Percentiles rank a stretch among this genome's conserved stretches.
These are phyloP conservation scores for Suhomyces sp. DNA, from an alignment of 805 yeast species.

Conservation along the genomic window DNA sequence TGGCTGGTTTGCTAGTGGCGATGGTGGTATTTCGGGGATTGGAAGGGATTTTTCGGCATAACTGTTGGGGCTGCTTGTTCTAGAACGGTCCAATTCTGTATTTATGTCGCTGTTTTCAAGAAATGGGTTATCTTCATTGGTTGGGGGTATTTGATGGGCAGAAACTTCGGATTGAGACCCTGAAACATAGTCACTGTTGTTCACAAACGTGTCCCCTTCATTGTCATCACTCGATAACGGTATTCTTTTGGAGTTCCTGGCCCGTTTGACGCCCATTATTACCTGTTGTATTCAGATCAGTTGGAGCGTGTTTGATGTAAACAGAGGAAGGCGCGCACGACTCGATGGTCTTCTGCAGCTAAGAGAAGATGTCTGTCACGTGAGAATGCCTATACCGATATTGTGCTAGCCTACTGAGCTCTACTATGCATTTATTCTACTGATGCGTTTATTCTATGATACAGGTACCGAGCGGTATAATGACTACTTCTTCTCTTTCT, in stretches of 20 bases:
- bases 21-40: background rate
- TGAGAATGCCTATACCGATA: background rate
- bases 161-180: constrained; percentile 1
- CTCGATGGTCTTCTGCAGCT: background rate
- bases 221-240: constrained; percentile 17
- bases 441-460: background rate
- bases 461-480: background rate
- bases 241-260: constrained; percentile 10
- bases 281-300: background rate
- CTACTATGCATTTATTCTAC: background rate
- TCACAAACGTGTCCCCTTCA: constrained; percentile 29
- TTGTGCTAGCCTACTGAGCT: too few relatives aligned
- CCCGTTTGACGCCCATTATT: constrained; percentile 10
- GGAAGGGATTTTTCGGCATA: background rate
- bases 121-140: background rate
- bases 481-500: constrained; percentile 12
- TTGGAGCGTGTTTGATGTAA: background rate
- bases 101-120: background rate
- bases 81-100: background rate
- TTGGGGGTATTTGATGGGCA: background rate
- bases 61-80: background rate
- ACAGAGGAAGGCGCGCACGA: background rate
- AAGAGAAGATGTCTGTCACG: background rate
- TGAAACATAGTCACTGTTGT: constrained; percentile 34
- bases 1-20: background rate